These are phyloP conservation scores for Pouteria glomerata DNA, from an alignment of 148 eudicot genomes.

Conservation along the genomic window DNA sequence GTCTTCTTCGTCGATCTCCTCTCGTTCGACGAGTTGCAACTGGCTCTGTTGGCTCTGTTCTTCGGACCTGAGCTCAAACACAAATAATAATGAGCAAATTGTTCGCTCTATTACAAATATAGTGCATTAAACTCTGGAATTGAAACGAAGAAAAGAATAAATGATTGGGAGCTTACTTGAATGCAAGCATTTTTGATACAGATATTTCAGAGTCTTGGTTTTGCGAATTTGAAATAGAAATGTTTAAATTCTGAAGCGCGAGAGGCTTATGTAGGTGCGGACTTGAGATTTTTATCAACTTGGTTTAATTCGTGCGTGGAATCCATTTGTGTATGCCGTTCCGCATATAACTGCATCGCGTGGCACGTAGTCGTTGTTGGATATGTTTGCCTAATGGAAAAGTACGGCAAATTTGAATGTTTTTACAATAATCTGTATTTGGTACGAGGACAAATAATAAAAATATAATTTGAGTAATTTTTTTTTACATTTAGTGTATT, in stretches of 20 bases:
- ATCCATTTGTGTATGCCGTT: neutral
- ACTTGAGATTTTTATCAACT: neutral
- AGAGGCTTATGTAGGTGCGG: conserved; percentile 6
- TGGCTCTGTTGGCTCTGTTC: conserved; percentile 75
- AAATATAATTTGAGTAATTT: no score
- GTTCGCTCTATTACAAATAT: neutral
- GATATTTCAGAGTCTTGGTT: neutral
- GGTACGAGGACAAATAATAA: no score
- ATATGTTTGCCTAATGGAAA: neutral
- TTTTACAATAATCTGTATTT: no score
- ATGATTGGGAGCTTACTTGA: conserved; percentile 43
- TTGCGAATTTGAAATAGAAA: neutral
- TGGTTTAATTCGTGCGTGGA: neutral
- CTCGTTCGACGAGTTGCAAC: conserved; percentile 73
- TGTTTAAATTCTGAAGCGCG: conserved; percentile 6
- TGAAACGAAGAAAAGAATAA: neutral
- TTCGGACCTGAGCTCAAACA: conserved; percentile 46
- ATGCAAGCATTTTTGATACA: conserved; percentile 39
- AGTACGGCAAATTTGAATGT: no score
- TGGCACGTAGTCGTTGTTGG: neutral
- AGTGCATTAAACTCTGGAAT: conserved; percentile 1
- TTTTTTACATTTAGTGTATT: no score
- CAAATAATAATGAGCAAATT: conserved; percentile 9
- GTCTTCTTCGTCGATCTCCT: conserved; percentile 85
- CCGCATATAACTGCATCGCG: neutral